A percentile compares a stretch with the other conserved stretches of the same genome.
These are phyloP conservation scores for Tricholoma matsutake DNA, from an alignment of 768 basidiomycete genomes.

Conservation along the genomic window DNA sequence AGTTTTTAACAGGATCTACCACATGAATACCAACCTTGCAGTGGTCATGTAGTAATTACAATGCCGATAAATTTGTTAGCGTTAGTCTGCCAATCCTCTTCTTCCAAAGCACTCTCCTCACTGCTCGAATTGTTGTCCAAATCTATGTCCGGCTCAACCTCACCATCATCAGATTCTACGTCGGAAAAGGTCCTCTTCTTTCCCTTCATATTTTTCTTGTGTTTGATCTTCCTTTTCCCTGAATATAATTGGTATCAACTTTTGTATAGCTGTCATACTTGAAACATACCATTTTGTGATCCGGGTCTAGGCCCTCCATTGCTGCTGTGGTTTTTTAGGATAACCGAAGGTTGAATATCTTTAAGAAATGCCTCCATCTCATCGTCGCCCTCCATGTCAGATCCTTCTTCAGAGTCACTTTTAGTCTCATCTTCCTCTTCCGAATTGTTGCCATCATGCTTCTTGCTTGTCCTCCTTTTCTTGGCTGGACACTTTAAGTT, in stretches of 20 bases:
- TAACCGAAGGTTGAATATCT: neutral
- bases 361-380: neutral
- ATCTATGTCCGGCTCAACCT: too few species aligned
- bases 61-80: neutral
- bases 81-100: neutral
- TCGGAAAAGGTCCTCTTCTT: neutral
- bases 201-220: too few species aligned
- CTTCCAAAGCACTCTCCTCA: neutral
- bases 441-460: neutral
- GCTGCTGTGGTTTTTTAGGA: neutral
- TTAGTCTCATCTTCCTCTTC: neutral
- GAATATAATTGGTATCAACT: neutral
- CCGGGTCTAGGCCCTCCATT: neutral
- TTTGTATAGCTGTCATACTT: neutral
- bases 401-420: neutral
- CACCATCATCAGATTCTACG: neutral
- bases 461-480: neutral
- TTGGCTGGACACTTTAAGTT: neutral
- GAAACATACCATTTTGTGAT: neutral
- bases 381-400: neutral
- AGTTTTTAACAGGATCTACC: neutral
- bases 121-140: too few species aligned
- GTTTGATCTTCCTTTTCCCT: too few species aligned
- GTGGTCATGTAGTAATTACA: neutral
- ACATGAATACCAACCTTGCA: neutral